A percentile compares a stretch with the other conserved stretches of the same genome.
These are phyloP conservation scores for Melanomma pulvis-pyrius DNA, from an alignment of 495 filamentous ascomycete genomes.

Conservation along the genomic window DNA sequence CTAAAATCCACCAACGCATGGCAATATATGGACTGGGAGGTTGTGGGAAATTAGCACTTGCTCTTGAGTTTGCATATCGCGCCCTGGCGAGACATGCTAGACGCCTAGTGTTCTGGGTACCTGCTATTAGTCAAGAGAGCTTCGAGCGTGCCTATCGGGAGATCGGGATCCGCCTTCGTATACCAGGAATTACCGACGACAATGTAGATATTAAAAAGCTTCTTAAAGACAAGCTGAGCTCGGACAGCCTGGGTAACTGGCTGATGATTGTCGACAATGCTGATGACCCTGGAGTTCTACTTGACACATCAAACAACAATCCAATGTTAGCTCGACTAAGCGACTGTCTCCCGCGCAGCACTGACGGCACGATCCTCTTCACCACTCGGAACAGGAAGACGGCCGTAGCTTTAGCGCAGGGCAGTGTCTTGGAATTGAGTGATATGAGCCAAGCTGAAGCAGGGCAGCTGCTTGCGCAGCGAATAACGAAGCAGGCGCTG, in stretches of 20 bases:
- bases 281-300: too few species aligned
- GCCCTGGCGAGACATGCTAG: not conserved
- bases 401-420: conserved; percentile 33
- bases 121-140: conserved; percentile 5
- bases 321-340: conserved; percentile 24
- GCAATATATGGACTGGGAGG: conserved; percentile 16
- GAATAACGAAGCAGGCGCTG: conserved; percentile 26
- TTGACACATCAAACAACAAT: not conserved
- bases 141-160: conserved; percentile 16
- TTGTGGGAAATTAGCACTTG: conserved; percentile 16
- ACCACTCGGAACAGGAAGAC: conserved; percentile 45
- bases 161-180: conserved; percentile 3
- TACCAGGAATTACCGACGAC: conserved; percentile 9
- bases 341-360: conserved; percentile 43
- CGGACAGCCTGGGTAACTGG: conserved; percentile 2
- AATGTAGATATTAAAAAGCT: conserved; percentile 16
- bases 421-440: conserved; percentile 38
- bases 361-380: conserved; percentile 42
- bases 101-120: conserved; percentile 14
- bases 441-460: conserved; percentile 36
- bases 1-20: not conserved
- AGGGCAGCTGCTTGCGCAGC: conserved; percentile 10
- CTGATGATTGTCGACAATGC: too few species aligned
- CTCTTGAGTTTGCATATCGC: conserved; percentile 13
- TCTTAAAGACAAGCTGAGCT: conserved; percentile 7